Evolutionary conservation across 2,329 filamentous ascomycete species (phyloP), one percentile per base, ranked within the genome.

Genomic region (Penicillium sp.): DNA sequence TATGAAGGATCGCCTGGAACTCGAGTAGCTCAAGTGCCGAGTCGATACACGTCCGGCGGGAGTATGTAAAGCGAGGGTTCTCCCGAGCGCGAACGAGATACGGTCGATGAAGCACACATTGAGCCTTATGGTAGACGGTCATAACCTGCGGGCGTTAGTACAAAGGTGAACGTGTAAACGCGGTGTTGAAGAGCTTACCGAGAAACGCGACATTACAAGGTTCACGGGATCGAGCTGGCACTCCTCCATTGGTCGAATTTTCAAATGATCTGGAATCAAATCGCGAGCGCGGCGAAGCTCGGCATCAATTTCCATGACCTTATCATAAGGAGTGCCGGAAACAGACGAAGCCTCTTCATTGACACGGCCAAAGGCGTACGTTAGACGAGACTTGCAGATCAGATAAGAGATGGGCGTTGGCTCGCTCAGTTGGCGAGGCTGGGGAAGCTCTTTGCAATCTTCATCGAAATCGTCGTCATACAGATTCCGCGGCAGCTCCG

Each of bases 71-170:
- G 8, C 91, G 82, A 9, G 88, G 78, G 62, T 92, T 94, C 53
- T 88, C 83, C 43, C 88, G 80, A 5, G 91, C 89, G 53, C 86
- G 83, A n/a, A 83, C 79, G 51, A 96, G 81, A 69, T 94, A 96
- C 57, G 91, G 91, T 45, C 91, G 83, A 70, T 99, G 94, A 35
- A 99, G 81, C 20, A 96, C 82, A 63, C 90, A 95, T 63, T 95
- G 81, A 16, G 91, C 88, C 73, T 95, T 96, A 57, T 95, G 85
- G 66, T 91, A 95, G 5, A 96, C 75, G 44, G 94, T 86, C 55
- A 94, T 89, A 28, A 96, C 61, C 71, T 74, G 43, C 38, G 42
- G 40, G 11, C 9, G 39, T 62, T 40, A 64, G 58, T 44, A 44
- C 25, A 31, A 25, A 16, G 24, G 28, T 18, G 24, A 28, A 16